These are phyloP conservation scores for Monosiga brevicollis DNA, from an alignment of 78 protist genomes.

Conservation along the genomic window DNA sequence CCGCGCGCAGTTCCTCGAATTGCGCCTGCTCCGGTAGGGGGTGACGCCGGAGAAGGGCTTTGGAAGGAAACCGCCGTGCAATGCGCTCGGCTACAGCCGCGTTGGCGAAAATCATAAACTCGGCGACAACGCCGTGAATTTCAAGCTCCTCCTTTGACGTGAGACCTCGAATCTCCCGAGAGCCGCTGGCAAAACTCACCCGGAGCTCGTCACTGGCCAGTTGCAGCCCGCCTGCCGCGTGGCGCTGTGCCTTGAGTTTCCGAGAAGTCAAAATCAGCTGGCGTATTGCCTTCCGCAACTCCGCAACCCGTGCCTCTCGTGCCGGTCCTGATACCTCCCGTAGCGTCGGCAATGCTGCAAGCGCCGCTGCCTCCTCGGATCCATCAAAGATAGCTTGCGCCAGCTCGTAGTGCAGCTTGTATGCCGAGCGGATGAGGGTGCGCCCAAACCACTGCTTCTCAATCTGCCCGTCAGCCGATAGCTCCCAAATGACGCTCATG, in stretches of 20 bases:
- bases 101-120: background rate
- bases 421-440: background rate
- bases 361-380: too few species aligned
- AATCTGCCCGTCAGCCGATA: background rate
- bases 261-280: too few species aligned
- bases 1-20: too few species aligned
- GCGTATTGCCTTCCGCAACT: too few species aligned
- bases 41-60: too few species aligned
- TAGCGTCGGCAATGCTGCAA: background rate
- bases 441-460: background rate
- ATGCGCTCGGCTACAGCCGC: background rate
- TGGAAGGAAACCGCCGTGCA: background rate
- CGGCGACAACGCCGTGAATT: too few species aligned
- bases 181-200: background rate
- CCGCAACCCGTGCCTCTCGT: too few species aligned
- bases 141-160: background rate
- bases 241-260: too few species aligned
- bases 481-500: background rate
- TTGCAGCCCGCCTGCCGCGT: background rate
- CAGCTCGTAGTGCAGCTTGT: conserved; percentile 3
- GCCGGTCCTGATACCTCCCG: too few species aligned
- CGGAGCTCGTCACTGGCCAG: background rate
- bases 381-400: background rate
- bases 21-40: too few species aligned
- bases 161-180: background rate